Evolutionary conservation across 2,329 filamentous ascomycete genomes (phyloP), one percentile per base, ranked within the genome.

Genomic region (Colletotrichum brevisporum): DNA sequence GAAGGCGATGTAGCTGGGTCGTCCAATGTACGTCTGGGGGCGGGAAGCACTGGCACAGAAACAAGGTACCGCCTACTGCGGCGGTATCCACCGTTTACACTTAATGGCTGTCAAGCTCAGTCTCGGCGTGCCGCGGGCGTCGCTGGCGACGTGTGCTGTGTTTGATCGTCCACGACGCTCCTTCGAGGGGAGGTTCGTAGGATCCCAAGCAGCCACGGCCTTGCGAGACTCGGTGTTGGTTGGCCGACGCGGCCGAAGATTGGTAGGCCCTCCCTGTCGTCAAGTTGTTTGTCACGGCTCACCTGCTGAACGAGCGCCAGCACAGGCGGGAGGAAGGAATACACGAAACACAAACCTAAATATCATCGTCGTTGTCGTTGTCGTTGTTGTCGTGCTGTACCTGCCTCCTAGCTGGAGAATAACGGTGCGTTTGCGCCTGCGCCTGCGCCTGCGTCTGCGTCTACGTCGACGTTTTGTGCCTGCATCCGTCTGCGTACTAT

Each of bases 21-120:
- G 54, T 60, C 54, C 50, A 65, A 66, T 43, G 60, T 60, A 65
- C 54, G 41, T 55, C 41, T 27, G 50, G 61, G 61, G 61, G 16
- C 43, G 61, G 54, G 50, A 54, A 68, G 31, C 61, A 55, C 5
- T 59, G 61, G 48, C 36, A 15, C 43, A 15, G 31, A n/a, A 53
- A 27, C 36, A 48, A 50, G 31, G 66, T 69, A 26, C 43, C 13
- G 27, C 36, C 52, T 48, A 39, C 51, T n/a, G 41, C 27, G 16
- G 6, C 24, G 24, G 48, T 52, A 21, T 52, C 48, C 48, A 52
- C 10, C 48, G 8, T 13, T 16, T 52, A 52, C 24, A 21, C n/a
- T 16, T 26, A 31, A 45, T 27, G 15, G 10, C 27, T 9, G 45
- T 24, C 43, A 13, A 18, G n/a, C 43, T 39, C 41, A 26, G 51